Base-by-base conservation (phyloP, 495 filamentous ascomycete species). In the Penicillium mononematosum region DNA sequence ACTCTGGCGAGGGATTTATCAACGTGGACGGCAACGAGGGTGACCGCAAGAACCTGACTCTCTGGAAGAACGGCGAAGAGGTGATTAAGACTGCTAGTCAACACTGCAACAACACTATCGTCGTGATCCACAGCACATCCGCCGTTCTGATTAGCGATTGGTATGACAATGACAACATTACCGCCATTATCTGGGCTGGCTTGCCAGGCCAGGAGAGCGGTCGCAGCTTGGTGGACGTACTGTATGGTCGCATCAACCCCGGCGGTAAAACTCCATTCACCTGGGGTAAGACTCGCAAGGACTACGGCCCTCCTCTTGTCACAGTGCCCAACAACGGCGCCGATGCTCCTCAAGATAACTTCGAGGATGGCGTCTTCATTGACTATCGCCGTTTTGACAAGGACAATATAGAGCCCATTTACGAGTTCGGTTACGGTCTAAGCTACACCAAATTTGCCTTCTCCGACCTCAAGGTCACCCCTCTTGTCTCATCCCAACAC, bases 381-480 rank as follows among this genome's bases (percentile, higher is more conserved):
- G 94, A 98, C 73, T 98, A 98, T 73, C 89, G 94, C 52, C 77
- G 85, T 55, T 89, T 98, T 46, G 94, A 98, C 78, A 87, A 86
- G 70, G 75, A 78, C 29, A 76, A 85, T 39, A 82, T 88, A 51
- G 79, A 84, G 22, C 91, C 94, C 1, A 85, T 89, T 55, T 98
- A 88, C 69, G 91, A 96, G 69, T 98, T 98, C 61, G 94, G 94
- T 10, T 91, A 84, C 70, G 94, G 94, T 42, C 74, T 98, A 58
- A 90, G 85, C 61, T 97, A 97, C 75, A 95, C 92, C 20, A 92
- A 80, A 10, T 98, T 92, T 67, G 69, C 80, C 19, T 96, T 92
- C 78, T 88, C 88, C 45, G 79, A 91, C 65, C 73, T 97, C 17
- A 65, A 83, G 24, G 78, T 97, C 56, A 68, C 73, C 38, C 81